Base-by-base conservation (phyloP, 371 early-diverging fungal species). In the Quaeritorhiza haematococci region DNA sequence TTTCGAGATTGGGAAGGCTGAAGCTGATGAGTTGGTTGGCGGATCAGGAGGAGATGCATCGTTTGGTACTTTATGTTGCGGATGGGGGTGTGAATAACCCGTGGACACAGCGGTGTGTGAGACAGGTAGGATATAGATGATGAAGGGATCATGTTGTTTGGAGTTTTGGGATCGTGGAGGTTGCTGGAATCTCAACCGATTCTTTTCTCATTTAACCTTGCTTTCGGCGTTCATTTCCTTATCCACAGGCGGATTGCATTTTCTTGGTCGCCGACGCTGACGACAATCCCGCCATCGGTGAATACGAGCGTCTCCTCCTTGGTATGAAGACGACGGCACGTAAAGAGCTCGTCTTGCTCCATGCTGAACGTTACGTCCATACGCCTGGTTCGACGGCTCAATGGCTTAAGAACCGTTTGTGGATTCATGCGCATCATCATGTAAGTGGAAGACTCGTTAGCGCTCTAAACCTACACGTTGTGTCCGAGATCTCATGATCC, bases 401-500 rank as follows among this genome's bases (percentile, higher is more conserved):
- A 33, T 98, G 97, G 97, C 74, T 98, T 28, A 91, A 92, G 77
- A 85, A 83, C 57, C 83, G 98, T 43, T 69, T 86, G 8, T 96
- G 97, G 97, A 87, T 96, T 29, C 94, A 94, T 61, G 90, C 91
- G 0, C 94, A 98, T 69, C 96, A 96, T 67, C 97, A 98, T 70
- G 82, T 97, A 13, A 58, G 55, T 52, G n/a, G 8, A 27, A n/a
- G n/a, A n/a, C 55, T 13, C 26, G 24, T 5, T 19, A 19, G 5
- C 19, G 35, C n/a, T 53, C 8, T n/a, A n/a, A n/a, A n/a, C n/a
- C n/a, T n/a, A n/a, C n/a, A n/a, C n/a, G n/a, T n/a, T n/a, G n/a
- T n/a, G n/a, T n/a, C n/a, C n/a, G n/a, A n/a, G n/a, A n/a, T n/a
- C n/a, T 33, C 27, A 27, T 3, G 27, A 5, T n/a, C 24, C 26